Evolutionary conservation across 768 basidiomycete genomes (phyloP), one percentile per base, ranked within the genome.

Genomic region (Trametes cinnabarina): DNA sequence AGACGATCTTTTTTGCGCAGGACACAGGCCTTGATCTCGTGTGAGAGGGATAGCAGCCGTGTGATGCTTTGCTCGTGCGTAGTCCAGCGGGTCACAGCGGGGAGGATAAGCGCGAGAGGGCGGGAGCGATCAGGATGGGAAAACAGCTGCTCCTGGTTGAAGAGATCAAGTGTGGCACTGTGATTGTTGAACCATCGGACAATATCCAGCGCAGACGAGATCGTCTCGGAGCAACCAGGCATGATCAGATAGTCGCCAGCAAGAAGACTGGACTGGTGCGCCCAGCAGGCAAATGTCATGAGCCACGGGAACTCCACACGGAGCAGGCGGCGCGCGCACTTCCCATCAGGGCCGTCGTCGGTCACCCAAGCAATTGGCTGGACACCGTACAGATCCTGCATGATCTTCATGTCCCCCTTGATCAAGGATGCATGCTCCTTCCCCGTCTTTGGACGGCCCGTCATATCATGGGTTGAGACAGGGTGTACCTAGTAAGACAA

Each of bases 121-220:
- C 23, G 6, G n/a, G n/a, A n/a, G n/a, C n/a, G n/a, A n/a, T n/a
- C n/a, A n/a, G n/a, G n/a, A n/a, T n/a, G n/a, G n/a, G n/a, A n/a
- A n/a, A n/a, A n/a, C n/a, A n/a, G n/a, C 52, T 68, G 62, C 20
- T 65, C 60, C 5, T 50, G 39, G 1, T 59, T 51, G 15, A 72
- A 15, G 2, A 57, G 55, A 4, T 55, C 62, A 3, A 71, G 60
- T 0, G 69, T 64, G 4, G 19, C 30, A 4, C 55, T 42, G 43
- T 72, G 71, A 54, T 67, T 69, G 46, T 69, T 71, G 47, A 71
- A 71, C 65, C 66, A 73, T 30, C 65, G 65, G 43, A 71, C 55
- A 9, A 69, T 51, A 7, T 66, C 64, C 10, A 66, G 37, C 0
- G 60, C 63, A 1, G 28, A 37, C 5, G 58, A 43, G 10, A 57